Base-by-base conservation (phyloP, 495 filamentous ascomycete species). In the Sabuloglossum arenarium region DNA sequence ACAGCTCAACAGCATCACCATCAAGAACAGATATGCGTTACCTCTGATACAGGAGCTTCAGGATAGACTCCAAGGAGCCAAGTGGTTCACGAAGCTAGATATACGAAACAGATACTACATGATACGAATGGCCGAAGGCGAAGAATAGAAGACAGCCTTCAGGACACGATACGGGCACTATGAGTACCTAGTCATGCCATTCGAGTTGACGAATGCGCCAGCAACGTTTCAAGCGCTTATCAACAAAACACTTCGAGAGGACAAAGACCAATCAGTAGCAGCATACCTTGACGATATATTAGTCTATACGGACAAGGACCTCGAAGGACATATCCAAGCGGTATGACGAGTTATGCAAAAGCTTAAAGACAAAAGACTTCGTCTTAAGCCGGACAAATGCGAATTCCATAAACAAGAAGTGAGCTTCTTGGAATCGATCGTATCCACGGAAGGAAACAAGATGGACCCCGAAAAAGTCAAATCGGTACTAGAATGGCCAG, bases 351-450 rank as follows among this genome's bases (percentile, higher is more conserved):
- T 39, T 39, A 39, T 8, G 34, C 8, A 39, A 39, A 16, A 8
- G 34, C 34, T 39, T 39, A 39, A 39, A 39, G 8, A 39, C 34
- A 29, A 37, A 16, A 47, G 55, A n/a, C 54, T 70, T n/a, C 49
- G 58, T 21, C 29, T 64, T 30, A 62, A 62, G 58, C 23, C 53
- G 47, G 42, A 64, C 42, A 70, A 71, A 57, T 69, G 57, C 51
- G 45, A 64, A 47, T 71, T 70, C 53, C 58, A 60, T 62, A 19
- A 8, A 25, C 11, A 54, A 28, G 23, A 21, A 34, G 32, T 57
- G 3, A 30, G 60, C n/a, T 66, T 39, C 58, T 54, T 63, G 1
- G 59, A 61, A 31, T 63, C 29, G 47, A 50, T 61, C 25, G 54
- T 66, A n/a, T 27, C n/a, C 1, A 19, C 50, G 3, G 52, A 31